Evolutionary conservation across 495 filamentous ascomycete species (phyloP), one percentile per base, ranked within the genome.

Genomic region (Penicillium verhagenii): DNA sequence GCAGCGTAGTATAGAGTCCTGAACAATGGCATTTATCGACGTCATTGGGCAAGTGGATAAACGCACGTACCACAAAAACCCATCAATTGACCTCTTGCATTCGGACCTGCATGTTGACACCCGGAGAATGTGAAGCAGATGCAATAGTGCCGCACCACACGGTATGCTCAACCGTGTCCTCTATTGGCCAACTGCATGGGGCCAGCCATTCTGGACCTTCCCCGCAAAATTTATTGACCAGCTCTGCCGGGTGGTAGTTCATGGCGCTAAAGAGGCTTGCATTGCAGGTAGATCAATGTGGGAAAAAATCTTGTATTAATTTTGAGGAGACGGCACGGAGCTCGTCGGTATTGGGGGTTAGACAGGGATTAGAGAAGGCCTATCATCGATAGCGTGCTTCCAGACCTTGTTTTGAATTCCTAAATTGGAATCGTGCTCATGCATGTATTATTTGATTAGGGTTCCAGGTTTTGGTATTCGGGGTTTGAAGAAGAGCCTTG

Each of bases 161-260:
- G 51, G 59, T 52, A 58, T 61, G 59, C 24, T 49, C 18, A 21
- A 31, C 25, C 14, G 19, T n/a, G 47, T n/a, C n/a, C 7, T 51
- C 23, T 18, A 58, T 49, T 55, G 33, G 33, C 1, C 14, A 50
- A 46, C 18, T 58, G 40, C 48, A 56, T 37, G 37, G 31, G 14
- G 16, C 25, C 37, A 49, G 52, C 48, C 28, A 31, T 31, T 35
- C 33, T 35, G 33, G 33, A 48, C 28, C 35, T 53, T 26, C 58
- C 58, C 58, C 58, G 50, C 58, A 60, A 54, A n/a, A 57, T 51
- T 58, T 50, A 57, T 58, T 47, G 40, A 42, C 54, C 18, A 24
- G 5, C 37, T 26, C 6, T 35, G 1, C 6, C 9, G 6, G 28
- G 11, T 35, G 33, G 33, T n/a, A n/a, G 16, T 51, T 18, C 35